These are phyloP conservation scores for Emmonsiellopsis sp. DNA, from an alignment of 2,329 filamentous ascomycete genomes.

Conservation along the genomic window DNA sequence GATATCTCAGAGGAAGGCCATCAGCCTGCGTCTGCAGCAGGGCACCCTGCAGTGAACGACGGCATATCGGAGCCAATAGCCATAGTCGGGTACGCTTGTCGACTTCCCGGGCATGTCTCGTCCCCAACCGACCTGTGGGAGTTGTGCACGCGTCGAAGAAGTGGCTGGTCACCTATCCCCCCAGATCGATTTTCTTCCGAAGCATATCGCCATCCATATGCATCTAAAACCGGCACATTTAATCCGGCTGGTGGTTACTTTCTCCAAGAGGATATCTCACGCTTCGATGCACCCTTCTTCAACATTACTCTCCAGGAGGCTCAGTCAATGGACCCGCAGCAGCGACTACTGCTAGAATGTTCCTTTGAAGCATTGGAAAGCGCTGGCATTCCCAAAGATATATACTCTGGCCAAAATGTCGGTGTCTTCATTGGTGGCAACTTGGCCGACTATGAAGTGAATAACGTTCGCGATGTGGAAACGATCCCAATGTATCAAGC, in stretches of 20 bases:
- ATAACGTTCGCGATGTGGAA: conserved; percentile 10
- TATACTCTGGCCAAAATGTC: no score
- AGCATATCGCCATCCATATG: background rate
- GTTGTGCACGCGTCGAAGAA: background rate
- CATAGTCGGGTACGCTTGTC: background rate
- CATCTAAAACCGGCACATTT: background rate
- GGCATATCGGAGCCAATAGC: background rate
- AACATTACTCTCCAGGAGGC: conserved; percentile 17
- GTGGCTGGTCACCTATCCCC: background rate
- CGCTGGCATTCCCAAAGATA: conserved; percentile 19
- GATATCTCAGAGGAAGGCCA: no score
- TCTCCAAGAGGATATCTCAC: conserved; percentile 17
- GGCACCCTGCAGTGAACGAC: no score
- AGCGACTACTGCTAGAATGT: conserved; percentile 17
- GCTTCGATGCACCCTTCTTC: conserved; percentile 20
- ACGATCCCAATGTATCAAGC: conserved; percentile 13
- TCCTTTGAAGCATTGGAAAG: conserved; percentile 21
- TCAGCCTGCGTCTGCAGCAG: no score
- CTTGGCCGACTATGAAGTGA: background rate
- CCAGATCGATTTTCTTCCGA: background rate
- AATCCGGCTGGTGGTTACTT: conserved; percentile 16
- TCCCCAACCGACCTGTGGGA: background rate
- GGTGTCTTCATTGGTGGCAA: background rate
- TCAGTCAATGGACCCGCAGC: conserved; percentile 19
- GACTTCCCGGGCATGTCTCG: background rate